A percentile compares a stretch with the other conserved stretches of the same genome.
These are phyloP conservation scores for Paramecium pentaurelia DNA, from an alignment of 73 alveolate species.

Conservation along the genomic window DNA sequence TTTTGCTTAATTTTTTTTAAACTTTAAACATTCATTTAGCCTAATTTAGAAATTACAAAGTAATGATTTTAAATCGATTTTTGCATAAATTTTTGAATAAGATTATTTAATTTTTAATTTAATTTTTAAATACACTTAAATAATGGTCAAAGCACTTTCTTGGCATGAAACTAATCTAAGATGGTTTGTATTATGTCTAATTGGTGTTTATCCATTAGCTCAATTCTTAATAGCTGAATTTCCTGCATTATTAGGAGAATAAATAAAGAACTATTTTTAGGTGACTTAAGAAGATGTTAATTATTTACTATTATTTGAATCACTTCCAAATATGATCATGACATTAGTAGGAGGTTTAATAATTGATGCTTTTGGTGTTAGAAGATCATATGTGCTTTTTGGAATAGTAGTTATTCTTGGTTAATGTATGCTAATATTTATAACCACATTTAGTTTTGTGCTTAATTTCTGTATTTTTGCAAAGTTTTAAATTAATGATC, in stretches of 20 bases:
- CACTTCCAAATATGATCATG: neutral
- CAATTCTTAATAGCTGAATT: neutral
- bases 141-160: neutral
- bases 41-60: neutral
- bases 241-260: neutral
- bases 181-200: neutral
- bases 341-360: constrained; percentile 85
- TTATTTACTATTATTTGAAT: neutral
- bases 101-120: neutral
- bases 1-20: neutral
- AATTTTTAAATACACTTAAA: neutral
- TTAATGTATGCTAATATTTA: neutral
- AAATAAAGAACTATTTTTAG: neutral
- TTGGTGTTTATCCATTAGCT: neutral
- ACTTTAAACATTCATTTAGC: neutral
- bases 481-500: neutral
- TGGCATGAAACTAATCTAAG: neutral
- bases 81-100: neutral
- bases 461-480: neutral
- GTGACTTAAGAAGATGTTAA: neutral
- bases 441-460: neutral
- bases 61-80: neutral
- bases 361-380: constrained; percentile 66
- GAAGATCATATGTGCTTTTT: neutral
- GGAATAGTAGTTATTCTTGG: neutral